Evolutionary conservation across 2,329 filamentous ascomycete species (phyloP).

Genomic region (Aspergillus quadricinctus): DNA sequence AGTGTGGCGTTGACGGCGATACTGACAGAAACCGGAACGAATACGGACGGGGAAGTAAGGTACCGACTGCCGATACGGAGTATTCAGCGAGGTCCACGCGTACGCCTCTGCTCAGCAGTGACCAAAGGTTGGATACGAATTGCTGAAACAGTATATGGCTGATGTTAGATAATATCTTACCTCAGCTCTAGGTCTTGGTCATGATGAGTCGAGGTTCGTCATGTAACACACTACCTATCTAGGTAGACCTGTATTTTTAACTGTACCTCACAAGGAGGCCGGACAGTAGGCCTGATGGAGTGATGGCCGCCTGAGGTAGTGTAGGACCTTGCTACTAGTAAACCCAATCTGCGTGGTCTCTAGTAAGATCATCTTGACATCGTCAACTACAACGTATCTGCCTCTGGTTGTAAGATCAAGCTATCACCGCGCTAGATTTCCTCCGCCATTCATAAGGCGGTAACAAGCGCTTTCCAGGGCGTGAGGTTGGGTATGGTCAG

Average conservation of each 20-base stretch:
- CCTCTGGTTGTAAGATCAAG: background rate
- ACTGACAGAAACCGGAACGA: background rate
- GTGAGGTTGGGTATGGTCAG: background rate
- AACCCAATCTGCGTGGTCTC: background rate
- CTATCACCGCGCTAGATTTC: background rate
- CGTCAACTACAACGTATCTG: background rate
- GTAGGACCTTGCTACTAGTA: background rate
- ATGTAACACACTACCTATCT: background rate
- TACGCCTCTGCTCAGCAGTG: background rate
- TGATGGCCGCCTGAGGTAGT: background rate
- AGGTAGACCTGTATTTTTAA: background rate
- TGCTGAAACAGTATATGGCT: background rate
- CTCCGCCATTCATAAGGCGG: conserved; percentile 2
- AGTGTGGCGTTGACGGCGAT: background rate
- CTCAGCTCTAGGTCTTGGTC: background rate
- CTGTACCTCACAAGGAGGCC: background rate
- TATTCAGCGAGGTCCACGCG: background rate
- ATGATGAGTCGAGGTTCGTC: background rate
- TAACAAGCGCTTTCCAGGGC: conserved; percentile 3
- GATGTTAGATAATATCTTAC: background rate
- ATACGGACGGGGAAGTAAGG: no score
- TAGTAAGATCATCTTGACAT: background rate
- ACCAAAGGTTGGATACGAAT: background rate
- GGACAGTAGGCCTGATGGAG: no score
- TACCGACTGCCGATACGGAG: background rate